Evolutionary conservation across 2,329 filamentous ascomycete genomes (phyloP).

Genomic region (Ascocoryne sarcoides): DNA sequence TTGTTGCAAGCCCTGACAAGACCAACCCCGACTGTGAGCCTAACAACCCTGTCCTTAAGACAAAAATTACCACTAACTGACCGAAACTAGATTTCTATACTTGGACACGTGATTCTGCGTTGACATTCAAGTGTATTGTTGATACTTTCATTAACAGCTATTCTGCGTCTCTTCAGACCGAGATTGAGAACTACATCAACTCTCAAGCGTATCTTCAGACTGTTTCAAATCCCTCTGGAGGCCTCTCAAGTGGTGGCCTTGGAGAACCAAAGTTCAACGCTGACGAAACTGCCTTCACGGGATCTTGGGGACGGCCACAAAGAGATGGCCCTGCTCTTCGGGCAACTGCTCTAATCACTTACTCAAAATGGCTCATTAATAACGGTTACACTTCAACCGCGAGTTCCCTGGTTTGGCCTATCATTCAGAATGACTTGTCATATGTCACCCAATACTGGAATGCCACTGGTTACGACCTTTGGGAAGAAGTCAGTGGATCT

Average conservation of each 20-base stretch:
- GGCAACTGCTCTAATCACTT: slow-evolving; percentile 63
- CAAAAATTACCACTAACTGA: slow-evolving; percentile 9
- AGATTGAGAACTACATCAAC: slow-evolving; percentile 59
- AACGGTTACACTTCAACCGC: slow-evolving; percentile 45
- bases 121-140: slow-evolving; percentile 60
- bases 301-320: slow-evolving; percentile 55
- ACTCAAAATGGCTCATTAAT: slow-evolving; percentile 61
- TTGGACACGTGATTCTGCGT: slow-evolving; percentile 67
- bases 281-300: slow-evolving; percentile 54
- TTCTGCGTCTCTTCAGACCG: slow-evolving; percentile 35
- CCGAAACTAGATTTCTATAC: slow-evolving; percentile 59
- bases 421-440: slow-evolving; percentile 65
- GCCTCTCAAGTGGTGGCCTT: slow-evolving; percentile 41
- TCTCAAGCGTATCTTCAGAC: slow-evolving; percentile 51
- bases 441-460: slow-evolving; percentile 70
- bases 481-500: slow-evolving; percentile 70
- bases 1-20: slow-evolving; percentile 49
- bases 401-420: slow-evolving; percentile 55
- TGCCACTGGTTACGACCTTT: slow-evolving; percentile 61
- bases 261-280: slow-evolving; percentile 68
- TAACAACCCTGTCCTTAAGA: not conserved
- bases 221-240: slow-evolving; percentile 45
- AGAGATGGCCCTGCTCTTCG: slow-evolving; percentile 70
- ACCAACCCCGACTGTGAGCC: slow-evolving; percentile 44
- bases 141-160: slow-evolving; percentile 54